Evolutionary conservation across 108 stramenopile species (phyloP), one percentile per base, ranked within the genome.

Genomic region (Nitzschia inconspicua): DNA sequence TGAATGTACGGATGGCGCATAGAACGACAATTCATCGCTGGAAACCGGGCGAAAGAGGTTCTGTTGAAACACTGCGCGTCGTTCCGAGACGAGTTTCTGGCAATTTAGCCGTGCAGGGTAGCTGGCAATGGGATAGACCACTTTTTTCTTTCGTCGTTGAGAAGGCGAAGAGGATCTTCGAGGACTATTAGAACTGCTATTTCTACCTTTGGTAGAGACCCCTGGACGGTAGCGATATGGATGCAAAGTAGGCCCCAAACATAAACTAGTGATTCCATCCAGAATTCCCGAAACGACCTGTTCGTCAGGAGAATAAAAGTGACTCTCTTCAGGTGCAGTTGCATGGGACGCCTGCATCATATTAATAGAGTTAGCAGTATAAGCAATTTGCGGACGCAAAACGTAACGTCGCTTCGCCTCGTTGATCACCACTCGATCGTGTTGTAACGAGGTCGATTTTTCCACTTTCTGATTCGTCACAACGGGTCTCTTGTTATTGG

Each of bases 1-100:
- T n/a, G n/a, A n/a, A n/a, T n/a, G n/a, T n/a, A n/a, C n/a, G n/a
- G n/a, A n/a, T n/a, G n/a, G n/a, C n/a, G n/a, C n/a, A n/a, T n/a
- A n/a, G n/a, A n/a, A n/a, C n/a, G n/a, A n/a, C 28, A 23, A 54
- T 54, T 54, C 18, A n/a, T 54, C 32, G 37, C 7, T 30, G 25
- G 35, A 13, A 20, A 66, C 54, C 18, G 65, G 56, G 11, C 65
- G 65, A 37, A 66, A 66, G 36, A 57, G 44, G 39, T 57, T 25
- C 9, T 66, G 54, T 37, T 29, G 56, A 10, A 65, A 57, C 23
- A 55, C 31, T 35, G 48, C 25, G 14, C 55, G 65, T 13, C 65
- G 43, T 47, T 66, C 54, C 39, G 42, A 43, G 13, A 66, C 31
- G 14, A 57, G 44, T 31, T 48, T 31, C 37, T 40, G 57, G 36